A percentile compares a stretch with the other conserved stretches of the same genome.
phyloP scores from a whole-genome alignment of 2,329 filamentous ascomycete species.

The Leptographium procerum region DNA sequence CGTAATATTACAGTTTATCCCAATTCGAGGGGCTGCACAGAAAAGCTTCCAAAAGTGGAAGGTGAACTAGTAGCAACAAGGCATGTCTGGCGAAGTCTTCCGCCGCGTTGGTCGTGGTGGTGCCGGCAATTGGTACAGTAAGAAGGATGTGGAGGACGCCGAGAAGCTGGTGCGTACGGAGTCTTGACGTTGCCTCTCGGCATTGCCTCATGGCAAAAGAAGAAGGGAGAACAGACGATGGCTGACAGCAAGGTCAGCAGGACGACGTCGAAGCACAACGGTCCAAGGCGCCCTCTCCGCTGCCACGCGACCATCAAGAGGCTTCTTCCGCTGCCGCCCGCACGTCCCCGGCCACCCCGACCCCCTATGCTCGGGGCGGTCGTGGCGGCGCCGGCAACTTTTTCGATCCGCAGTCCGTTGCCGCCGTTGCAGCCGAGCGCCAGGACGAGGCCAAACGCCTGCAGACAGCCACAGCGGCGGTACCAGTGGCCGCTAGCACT shows the following conservation, averaged over 20 bases:
- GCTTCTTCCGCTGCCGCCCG: conserved; percentile 10
- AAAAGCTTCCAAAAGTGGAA: neutral
- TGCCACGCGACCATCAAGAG: conserved; percentile 9
- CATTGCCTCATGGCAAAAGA: neutral
- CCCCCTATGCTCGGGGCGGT: conserved; percentile 31
- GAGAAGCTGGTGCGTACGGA: conserved; percentile 8
- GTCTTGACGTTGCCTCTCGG: no score
- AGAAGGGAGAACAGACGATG: neutral
- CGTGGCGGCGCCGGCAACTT: conserved; percentile 55
- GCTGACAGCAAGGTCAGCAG: neutral
- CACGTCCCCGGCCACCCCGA: conserved; percentile 7
- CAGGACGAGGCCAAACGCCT: conserved; percentile 22
- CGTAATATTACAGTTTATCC: no score
- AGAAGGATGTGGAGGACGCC: conserved; percentile 38
- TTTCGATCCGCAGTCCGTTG: conserved; percentile 27
- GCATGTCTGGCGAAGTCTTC: conserved; percentile 30
- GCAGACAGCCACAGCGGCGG: conserved; percentile 12
- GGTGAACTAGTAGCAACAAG: neutral
- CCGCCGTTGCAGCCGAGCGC: conserved; percentile 21
- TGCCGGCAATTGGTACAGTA: conserved; percentile 50
- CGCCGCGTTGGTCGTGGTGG: conserved; percentile 48
- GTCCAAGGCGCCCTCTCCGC: neutral
- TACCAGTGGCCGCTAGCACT: conserved; percentile 12
- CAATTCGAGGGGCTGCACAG: no score
- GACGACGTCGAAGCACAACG: neutral